Percentiles rank a stretch among this genome's conserved stretches.
phyloP scores from a whole-genome alignment of 805 yeast species.

The Maudiozyma barnettii region DNA sequence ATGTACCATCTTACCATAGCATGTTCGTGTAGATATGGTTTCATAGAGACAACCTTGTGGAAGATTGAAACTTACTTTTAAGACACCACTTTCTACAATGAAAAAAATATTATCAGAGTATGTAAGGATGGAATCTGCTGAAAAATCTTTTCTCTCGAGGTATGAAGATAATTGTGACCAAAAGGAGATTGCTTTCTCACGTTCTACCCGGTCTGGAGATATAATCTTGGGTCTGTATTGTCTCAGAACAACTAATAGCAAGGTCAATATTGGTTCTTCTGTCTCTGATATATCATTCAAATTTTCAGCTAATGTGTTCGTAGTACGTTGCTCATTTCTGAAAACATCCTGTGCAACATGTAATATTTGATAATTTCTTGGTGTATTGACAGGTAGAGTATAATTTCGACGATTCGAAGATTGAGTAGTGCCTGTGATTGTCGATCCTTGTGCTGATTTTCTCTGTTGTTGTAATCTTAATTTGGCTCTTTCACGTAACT shows the following conservation, averaged over 20 bases:
- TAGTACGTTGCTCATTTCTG: slow-evolving; percentile 23
- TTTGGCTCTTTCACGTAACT: slow-evolving; percentile 25
- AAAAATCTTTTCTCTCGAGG: slow-evolving; percentile 42
- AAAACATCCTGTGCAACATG: slow-evolving; percentile 32
- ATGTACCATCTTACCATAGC: slow-evolving; percentile 38
- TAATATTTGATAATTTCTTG: slow-evolving; percentile 33
- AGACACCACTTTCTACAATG: slow-evolving; percentile 47
- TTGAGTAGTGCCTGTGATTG: background rate
- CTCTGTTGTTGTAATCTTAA: slow-evolving; percentile 4
- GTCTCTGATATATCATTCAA: slow-evolving; percentile 4
- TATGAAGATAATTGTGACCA: slow-evolving; percentile 58
- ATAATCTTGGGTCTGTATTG: slow-evolving; percentile 20
- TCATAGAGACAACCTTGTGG: slow-evolving; percentile 34
- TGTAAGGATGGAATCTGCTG: slow-evolving; percentile 38
- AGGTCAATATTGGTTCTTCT: slow-evolving; percentile 19
- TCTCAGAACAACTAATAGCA: slow-evolving; percentile 23
- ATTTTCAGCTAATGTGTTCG: slow-evolving; percentile 5
- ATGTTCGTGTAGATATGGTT: slow-evolving; percentile 45
- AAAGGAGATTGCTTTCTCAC: slow-evolving; percentile 37
- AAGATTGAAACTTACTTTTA: slow-evolving; percentile 43
- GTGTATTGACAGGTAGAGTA: slow-evolving; percentile 29
- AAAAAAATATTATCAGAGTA: slow-evolving; percentile 36
- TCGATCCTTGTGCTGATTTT: background rate
- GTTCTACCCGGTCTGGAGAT: slow-evolving; percentile 22
- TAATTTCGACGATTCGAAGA: background rate